These are phyloP conservation scores for Lathyrus sativus DNA, from an alignment of 306 rosid species.

Conservation along the genomic window DNA sequence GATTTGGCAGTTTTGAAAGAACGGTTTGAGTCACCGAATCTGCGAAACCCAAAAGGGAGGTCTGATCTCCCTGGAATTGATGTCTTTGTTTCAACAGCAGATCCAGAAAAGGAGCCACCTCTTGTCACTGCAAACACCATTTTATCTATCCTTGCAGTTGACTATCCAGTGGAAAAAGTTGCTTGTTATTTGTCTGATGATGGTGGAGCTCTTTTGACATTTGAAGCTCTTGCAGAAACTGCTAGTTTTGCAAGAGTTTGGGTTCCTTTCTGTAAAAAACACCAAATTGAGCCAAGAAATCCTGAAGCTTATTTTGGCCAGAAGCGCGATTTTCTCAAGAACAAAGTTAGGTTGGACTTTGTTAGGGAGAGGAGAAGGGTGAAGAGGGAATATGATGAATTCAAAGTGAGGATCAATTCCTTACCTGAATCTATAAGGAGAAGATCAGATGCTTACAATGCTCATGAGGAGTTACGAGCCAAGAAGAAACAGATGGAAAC, in stretches of 20 bases:
- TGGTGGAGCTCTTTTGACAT: constrained; percentile 79
- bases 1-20: constrained; percentile 75
- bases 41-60: constrained; percentile 77
- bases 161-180: constrained; percentile 80
- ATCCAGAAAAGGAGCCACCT: constrained; percentile 89
- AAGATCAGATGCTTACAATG: constrained; percentile 85
- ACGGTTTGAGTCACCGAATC: constrained; percentile 73
- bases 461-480: constrained; percentile 76
- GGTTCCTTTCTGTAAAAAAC: constrained; percentile 88
- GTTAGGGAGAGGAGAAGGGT: constrained; percentile 83
- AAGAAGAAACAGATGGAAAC: constrained; percentile 81
- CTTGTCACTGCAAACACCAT: constrained; percentile 86
- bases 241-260: constrained; percentile 78
- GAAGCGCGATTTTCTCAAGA: constrained; percentile 79
- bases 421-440: constrained; percentile 79
- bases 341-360: constrained; percentile 82
- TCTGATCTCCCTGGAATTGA: constrained; percentile 89
- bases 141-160: constrained; percentile 81
- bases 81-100: constrained; percentile 84
- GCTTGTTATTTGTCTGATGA: constrained; percentile 90
- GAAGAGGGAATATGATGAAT: constrained; percentile 86
- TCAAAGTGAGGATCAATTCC: constrained; percentile 80
- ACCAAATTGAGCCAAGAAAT: constrained; percentile 70
- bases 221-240: constrained; percentile 86
- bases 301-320: constrained; percentile 84